phyloP scores from a whole-genome alignment of 768 basidiomycete genomes.

The Mycena pura region DNA sequence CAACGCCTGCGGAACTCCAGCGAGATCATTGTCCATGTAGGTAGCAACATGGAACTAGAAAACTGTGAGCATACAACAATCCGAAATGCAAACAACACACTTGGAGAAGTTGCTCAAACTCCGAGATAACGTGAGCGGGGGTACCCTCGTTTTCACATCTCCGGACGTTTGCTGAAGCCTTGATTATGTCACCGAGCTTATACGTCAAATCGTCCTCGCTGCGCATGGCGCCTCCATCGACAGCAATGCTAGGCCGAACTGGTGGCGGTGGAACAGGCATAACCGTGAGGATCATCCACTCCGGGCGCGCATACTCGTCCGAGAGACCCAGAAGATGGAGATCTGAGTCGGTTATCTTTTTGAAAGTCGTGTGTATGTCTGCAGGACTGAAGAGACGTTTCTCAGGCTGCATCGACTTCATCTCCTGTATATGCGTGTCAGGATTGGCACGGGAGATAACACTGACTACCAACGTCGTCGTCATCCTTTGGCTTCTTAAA shows the following conservation, averaged over 20 bases:
- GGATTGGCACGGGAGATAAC: neutral
- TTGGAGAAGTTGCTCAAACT: constrained; percentile 96
- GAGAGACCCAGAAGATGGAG: constrained; percentile 66
- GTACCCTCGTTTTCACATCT: constrained; percentile 96
- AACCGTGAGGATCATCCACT: constrained; percentile 99
- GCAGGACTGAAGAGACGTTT: constrained; percentile 20
- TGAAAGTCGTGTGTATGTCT: constrained; percentile 25
- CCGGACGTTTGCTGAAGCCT: constrained; percentile 90
- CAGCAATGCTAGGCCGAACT: constrained; percentile 96
- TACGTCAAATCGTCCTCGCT: constrained; percentile 99
- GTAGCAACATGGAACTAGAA: constrained; percentile 95
- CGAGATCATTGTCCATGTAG: constrained; percentile 99
- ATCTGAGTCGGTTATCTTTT: constrained; percentile 24
- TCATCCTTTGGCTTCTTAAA: constrained; percentile 96
- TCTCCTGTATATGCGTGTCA: constrained; percentile 58
- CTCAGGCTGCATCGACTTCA: constrained; percentile 67
- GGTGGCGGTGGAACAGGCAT: constrained; percentile 98
- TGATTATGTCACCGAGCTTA: constrained; percentile 96
- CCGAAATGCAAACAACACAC: constrained; percentile 47
- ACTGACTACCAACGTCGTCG: constrained; percentile 76
- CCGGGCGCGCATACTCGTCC: constrained; percentile 94
- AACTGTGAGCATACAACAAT: constrained; percentile 9
- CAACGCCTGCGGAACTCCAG: constrained; percentile 95
- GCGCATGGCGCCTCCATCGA: constrained; percentile 95
- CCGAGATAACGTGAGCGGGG: constrained; percentile 92